Base-by-base conservation (phyloP, 768 basidiomycete genomes). In the Suillus subaureus region DNA sequence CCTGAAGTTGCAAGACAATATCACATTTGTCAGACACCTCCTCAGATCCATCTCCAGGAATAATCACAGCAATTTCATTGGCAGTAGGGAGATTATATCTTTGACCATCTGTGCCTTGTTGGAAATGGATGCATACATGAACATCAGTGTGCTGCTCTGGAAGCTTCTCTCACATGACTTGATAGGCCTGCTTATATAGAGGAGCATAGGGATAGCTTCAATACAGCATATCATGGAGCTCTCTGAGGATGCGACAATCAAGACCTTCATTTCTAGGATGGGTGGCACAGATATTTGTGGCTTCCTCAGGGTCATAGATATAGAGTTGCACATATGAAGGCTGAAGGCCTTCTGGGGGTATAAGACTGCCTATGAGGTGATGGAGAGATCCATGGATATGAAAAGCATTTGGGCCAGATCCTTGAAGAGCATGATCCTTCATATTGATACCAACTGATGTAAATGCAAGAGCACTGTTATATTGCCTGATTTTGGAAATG, bases 41-140 rank as follows among this genome's bases (percentile, higher is more conserved):
- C 13, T 74, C 28, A 18, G 66, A 40, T 8, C 69, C 74, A 73
- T 74, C 68, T 8, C 73, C 77, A 61, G 42, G 42, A 7, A 42
- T 42, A 6, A 42, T 42, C 42, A 42, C 77, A 43, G 80, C 81
- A 63, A 85, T 73, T 57, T 84, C 82, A 64, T 78, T 70, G 0
- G 77, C 73, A 56, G 78, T 80, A 2, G 84, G 84, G 0, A 81
- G 64, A 68, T 85, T 85, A 61, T 86, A 83, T 15, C 75, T 62
- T 6, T 79, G 69, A 0, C 56, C 69, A 72, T 84, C 81, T 61
- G 55, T 49, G 0, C 54, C 63, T 0, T 66, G 61, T 0, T 71
- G 31, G 0, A 70, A 4, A 42, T 62, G 39, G 15, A 78, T 31
- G 0, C 31, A 1, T 33, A 71, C 64, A 11, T 1, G 0, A 1